Conservation (phyloP, 2,329 filamentous ascomycete species). For the Mariannaea elegans region DNA sequence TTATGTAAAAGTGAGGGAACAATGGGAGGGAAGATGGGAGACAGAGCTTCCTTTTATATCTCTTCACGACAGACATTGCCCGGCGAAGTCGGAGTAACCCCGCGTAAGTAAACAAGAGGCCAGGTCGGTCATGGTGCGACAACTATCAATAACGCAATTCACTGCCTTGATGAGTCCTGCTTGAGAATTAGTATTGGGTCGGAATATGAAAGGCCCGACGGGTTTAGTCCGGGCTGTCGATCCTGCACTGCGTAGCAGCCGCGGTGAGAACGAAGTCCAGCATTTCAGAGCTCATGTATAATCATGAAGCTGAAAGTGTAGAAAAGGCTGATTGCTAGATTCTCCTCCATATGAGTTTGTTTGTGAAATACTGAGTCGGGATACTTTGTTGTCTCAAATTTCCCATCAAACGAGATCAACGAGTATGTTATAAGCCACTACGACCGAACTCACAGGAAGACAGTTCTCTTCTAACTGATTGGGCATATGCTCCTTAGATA, state of each 20-base stretch:
- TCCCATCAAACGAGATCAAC: background rate
- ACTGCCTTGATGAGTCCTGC: background rate
- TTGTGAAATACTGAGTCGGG: background rate
- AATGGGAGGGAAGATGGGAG: background rate
- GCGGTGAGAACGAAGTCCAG: too few relatives aligned
- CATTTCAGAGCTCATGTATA: too few relatives aligned
- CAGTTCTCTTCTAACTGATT: background rate
- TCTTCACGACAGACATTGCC: slow-evolving; percentile 17
- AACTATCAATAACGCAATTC: slow-evolving; percentile 9
- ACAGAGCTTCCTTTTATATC: slow-evolving; percentile 30
- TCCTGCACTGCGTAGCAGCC: too few relatives aligned
- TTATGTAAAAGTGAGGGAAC: slow-evolving; percentile 10
- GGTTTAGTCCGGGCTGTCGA: slow-evolving; percentile 30
- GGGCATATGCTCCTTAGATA: background rate
- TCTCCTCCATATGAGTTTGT: background rate
- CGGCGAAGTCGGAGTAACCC: slow-evolving; percentile 20
- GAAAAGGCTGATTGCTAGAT: too few relatives aligned
- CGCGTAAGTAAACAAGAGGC: too few relatives aligned
- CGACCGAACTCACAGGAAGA: too few relatives aligned
- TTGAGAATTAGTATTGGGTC: slow-evolving; percentile 7
- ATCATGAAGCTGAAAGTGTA: too few relatives aligned
- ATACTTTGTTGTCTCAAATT: too few relatives aligned
- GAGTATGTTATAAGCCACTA: too few relatives aligned
- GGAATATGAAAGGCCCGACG: slow-evolving; percentile 29
- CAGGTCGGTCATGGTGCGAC: background rate